Percentiles rank a stretch among this genome's conserved stretches.
Conservation (phyloP, 2,329 filamentous ascomycete species). For the Moelleriella libera region DNA sequence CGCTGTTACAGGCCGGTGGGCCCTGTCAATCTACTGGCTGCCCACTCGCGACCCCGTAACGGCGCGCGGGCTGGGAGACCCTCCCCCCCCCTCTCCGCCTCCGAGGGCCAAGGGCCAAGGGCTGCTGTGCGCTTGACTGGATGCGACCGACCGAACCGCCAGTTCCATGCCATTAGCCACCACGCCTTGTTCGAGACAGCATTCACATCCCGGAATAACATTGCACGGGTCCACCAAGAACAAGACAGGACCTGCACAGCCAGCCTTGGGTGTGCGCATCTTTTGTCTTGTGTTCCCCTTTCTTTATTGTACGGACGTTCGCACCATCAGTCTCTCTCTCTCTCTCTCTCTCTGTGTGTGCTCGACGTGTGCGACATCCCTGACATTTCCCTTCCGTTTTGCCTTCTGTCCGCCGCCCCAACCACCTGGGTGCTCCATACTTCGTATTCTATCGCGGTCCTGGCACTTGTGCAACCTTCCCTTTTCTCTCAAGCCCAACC, state of each 20-base stretch:
- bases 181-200: neutral
- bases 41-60: neutral
- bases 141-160: neutral
- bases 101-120: no score
- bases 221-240: neutral
- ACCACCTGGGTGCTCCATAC: neutral
- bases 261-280: neutral
- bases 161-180: neutral
- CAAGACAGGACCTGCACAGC: neutral
- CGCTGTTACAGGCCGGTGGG: slow-evolving; percentile 3
- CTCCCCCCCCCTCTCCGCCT: no score
- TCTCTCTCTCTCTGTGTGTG: no score
- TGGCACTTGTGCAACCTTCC: neutral
- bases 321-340: no score
- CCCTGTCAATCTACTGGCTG: neutral
- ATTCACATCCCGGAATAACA: neutral
- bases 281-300: neutral
- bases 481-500: slow-evolving; percentile 1
- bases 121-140: neutral
- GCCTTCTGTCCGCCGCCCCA: neutral
- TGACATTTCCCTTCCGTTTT: no score
- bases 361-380: no score
- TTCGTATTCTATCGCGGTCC: neutral
- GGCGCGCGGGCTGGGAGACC: neutral
- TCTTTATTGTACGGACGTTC: neutral